Percentiles rank a stretch among this genome's conserved stretches.
Evolutionary conservation across 208 protist genomes (phyloP).

Genomic region (Plasmodiophora brassicae): DNA sequence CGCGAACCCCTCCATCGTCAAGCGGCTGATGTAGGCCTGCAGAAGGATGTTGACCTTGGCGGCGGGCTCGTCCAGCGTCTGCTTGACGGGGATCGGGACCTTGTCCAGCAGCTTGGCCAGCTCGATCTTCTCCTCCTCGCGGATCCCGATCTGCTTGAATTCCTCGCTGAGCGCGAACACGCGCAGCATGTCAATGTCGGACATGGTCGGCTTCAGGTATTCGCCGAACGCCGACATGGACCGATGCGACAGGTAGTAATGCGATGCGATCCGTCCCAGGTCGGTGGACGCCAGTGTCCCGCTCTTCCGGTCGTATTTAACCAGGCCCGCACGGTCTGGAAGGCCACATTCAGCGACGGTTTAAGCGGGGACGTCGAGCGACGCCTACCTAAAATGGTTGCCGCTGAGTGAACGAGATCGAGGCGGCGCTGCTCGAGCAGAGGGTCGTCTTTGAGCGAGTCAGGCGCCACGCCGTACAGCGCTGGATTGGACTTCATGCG

Average conservation of each 20-base stretch:
- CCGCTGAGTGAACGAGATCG: constrained; percentile 89
- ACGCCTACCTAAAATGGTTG: constrained; percentile 74
- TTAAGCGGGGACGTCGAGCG: constrained; percentile 3
- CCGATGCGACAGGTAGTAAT: constrained; percentile 93
- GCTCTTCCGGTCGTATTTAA: constrained; percentile 80
- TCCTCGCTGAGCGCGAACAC: constrained; percentile 79
- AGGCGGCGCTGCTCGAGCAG: constrained; percentile 66
- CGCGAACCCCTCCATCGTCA: constrained; percentile 92
- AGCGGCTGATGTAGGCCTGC: constrained; percentile 95
- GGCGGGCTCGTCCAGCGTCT: constrained; percentile 82
- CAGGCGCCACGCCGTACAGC: constrained; percentile 77
- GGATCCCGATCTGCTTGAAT: constrained; percentile 91
- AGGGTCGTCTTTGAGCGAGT: constrained; percentile 71
- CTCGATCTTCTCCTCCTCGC: constrained; percentile 95
- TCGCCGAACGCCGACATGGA: constrained; percentile 90
- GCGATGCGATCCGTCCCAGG: constrained; percentile 91
- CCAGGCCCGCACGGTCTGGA: constrained; percentile 34
- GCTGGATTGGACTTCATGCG: constrained; percentile 88
- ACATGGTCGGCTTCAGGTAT: constrained; percentile 84
- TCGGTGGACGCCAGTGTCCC: constrained; percentile 81
- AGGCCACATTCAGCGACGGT: background rate
- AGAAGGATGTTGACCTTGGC: constrained; percentile 96
- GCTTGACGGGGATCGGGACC: constrained; percentile 94
- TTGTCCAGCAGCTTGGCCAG: constrained; percentile 86
- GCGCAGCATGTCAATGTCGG: constrained; percentile 92